Evolutionary conservation across 2,329 filamentous ascomycete genomes (phyloP), one percentile per base, ranked within the genome.

Genomic region (Monosporascus sp.): DNA sequence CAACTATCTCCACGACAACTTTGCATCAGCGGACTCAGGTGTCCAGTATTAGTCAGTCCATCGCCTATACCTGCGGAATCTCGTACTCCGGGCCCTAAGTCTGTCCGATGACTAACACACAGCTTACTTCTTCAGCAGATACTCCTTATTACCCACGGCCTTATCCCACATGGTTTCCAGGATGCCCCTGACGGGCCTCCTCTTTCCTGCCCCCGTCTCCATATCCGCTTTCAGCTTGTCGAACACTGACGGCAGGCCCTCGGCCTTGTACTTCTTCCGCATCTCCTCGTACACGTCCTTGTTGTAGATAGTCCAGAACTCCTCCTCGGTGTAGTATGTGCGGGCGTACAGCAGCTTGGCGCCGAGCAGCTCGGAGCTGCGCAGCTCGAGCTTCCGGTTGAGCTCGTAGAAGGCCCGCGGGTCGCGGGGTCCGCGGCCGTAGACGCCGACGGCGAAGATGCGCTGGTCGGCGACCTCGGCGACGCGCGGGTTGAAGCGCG

Each of bases 261-360:
- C 69, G 0, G 79, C 79, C 11, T 70, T 66, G 61, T 80, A 83
- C 61, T 79, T 80, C 52, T 69, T 64, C 45, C 79, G 63, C 56
- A 82, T 62, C 20, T 60, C 64, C 38, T 78, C 72, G 57, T 82
- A 80, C 71, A 74, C 75, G 24, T 71, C 57, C 49, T 69, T 69
- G 58, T 80, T 73, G 56, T 80, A 82, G 55, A 78, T 75, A 20
- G 68, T 63, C 78, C 78, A 81, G 63, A 83, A 83, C 51, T 82
- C 79, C 2, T 72, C 68, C 60, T 79, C 74, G 19, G 70, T 73
- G 61, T 80, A 80, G 64, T 79, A 82, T 0, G 77, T 78, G 51
- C 81, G 77, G 5, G 79, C 78, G 60, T 83, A 83, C 7, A 83
- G 62, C 73, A 78, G 79, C 64, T 81, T 81, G 71, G 78, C 77